phyloP scores from a whole-genome alignment of 306 rosid species.

The Astragalus glycyphyllos region DNA sequence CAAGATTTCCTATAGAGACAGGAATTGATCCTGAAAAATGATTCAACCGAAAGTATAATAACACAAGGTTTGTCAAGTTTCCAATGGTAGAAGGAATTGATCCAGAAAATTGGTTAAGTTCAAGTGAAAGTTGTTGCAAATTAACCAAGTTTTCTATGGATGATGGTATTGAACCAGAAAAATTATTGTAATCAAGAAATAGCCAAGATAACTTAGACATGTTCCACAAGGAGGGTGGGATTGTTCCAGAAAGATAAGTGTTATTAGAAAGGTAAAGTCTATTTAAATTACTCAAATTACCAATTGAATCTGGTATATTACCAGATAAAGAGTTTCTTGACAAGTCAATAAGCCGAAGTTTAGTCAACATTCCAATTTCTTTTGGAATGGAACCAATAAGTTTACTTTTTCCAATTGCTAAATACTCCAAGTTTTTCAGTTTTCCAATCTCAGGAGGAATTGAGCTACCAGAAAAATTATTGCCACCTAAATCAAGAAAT shows the following conservation, averaged over 20 bases:
- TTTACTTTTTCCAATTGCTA: fast-evolving
- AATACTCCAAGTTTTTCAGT: background rate
- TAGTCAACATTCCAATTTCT: constrained; percentile 45
- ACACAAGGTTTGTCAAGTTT: constrained; percentile 3
- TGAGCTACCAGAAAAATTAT: background rate
- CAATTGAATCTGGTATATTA: constrained; percentile 30
- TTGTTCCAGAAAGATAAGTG: background rate
- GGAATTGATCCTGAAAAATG: constrained; percentile 34
- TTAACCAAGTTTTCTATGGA: constrained; percentile 32
- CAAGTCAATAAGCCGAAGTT: background rate
- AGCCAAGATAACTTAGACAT: background rate
- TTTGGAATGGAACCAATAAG: constrained; percentile 35
- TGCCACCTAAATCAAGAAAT: background rate
- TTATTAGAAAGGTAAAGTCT: background rate
- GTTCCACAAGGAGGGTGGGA: constrained; percentile 36
- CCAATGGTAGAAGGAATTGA: constrained; percentile 40
- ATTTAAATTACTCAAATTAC: constrained; percentile 25
- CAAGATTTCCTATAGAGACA: constrained; percentile 4
- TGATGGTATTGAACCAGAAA: constrained; percentile 20
- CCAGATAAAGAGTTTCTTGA: background rate
- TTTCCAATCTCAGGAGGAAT: constrained; percentile 42
- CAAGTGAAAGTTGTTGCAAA: background rate
- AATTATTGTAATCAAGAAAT: background rate
- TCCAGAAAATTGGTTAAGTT: background rate
- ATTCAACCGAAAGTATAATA: background rate